Evolutionary conservation across 192 early-diverging fungal genomes (phyloP), one percentile per base, ranked within the genome.

Genomic region (Polychytrium aggregatum): DNA sequence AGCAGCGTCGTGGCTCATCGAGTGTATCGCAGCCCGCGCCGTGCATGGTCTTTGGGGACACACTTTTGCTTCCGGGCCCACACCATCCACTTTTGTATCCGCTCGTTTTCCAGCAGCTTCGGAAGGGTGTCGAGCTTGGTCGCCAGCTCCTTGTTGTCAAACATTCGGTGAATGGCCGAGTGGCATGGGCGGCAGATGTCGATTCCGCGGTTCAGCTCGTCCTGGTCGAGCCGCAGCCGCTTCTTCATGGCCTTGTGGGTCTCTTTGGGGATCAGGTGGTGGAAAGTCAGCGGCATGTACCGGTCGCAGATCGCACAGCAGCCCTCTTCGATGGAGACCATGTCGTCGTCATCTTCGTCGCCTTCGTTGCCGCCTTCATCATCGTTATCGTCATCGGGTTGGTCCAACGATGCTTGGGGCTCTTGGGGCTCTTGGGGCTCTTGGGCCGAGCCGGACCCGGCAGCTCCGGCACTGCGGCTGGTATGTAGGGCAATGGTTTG

Each of bases 181-280:
- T 65, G 63, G 47, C 63, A 65, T 20, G 52, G 48, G 35, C 60
- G 48, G 46, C 63, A 65, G 18, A 65, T 39, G 16, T 29, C 39
- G 26, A 42, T 46, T 13, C 63, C 63, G 28, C 54, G 64, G 17
- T 17, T 11, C 29, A 56, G 33, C 38, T 65, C 53, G 18, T 29
- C 26, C 42, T 57, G 60, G 1, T 56, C 46, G 14, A 58, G 45
- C 5, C 55, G 1, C 0, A 30, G 29, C 29, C 48, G 46, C 33
- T 43, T 55, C 4, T 56, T 2, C 11, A 64, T 31, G 35, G 38
- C 27, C 30, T 50, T 48, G 45, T 65, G 59, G 16, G 44, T 45
- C 25, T 30, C 26, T 16, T 38, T 35, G 6, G 63, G 63, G 30
- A 65, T 56, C 38, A 65, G 57, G 30, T 65, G 63, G 46, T 65